Evolutionary conservation across 345 rosid species (phyloP), one percentile per base, ranked within the genome.

Genomic region (Clarkia xantiana): DNA sequence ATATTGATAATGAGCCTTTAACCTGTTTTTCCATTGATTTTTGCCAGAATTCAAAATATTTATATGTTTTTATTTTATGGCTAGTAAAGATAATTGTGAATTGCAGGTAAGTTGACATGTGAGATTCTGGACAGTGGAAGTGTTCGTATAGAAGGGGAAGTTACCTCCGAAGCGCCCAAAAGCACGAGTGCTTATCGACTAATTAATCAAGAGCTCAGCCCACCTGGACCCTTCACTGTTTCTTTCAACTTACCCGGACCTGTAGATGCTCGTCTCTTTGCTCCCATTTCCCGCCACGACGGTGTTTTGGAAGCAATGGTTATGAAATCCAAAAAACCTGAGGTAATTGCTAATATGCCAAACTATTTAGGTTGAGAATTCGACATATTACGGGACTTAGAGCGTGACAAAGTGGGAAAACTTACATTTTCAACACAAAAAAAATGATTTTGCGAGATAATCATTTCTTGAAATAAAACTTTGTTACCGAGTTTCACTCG

Each of bases 261-360:
- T 18, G 86, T 80, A 14, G 94, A 82, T 63, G 82, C 93, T 16
- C 73, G 93, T 40, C 60, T 82, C 18, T 55, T 69, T 61, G 22
- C 61, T 25, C 69, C 84, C 13, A 59, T 3, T 19, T 60, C 73
- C 62, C 71, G 82, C 34, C 55, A 50, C 19, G 84, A 71, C 52
- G 96, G 94, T 38, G 58, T 82, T 47, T 64, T 82, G 25, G 94
- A 86, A 73, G 94, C 57, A 43, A 71, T 80, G 52, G 76, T 78
- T 36, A 47, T 78, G 71, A 78, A 74, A 62, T 49, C 53, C 3
- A 49, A 49, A 49, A 49, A 14, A 49, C 38, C 53, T 5, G 53
- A 29, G 36, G 36, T 29, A 29, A 29, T 29, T 29, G 8, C 6
- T 29, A 10, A 5, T 29, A 22, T 22, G 25, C 25, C 5, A 5